Percentiles rank a stretch among this genome's conserved stretches.
Conservation (phyloP, 768 basidiomycete species). For the Amanita jacksonii region DNA sequence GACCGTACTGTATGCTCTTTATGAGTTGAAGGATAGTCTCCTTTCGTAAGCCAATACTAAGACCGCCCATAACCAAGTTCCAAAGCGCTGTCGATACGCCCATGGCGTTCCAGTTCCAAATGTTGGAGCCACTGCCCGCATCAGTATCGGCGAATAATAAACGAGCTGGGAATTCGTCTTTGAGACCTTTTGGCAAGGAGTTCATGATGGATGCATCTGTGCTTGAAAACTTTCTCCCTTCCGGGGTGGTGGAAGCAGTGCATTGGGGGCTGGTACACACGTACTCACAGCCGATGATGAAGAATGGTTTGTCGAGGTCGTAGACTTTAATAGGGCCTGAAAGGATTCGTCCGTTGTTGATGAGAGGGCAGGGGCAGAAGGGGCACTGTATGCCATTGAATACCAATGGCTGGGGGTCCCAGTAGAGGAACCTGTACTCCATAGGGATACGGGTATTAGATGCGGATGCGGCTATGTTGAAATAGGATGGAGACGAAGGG, state of each 20-base stretch:
- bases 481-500: conserved; percentile 68
- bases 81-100: conserved; percentile 65
- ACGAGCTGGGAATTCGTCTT: conserved; percentile 66
- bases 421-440: conserved; percentile 75
- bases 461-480: conserved; percentile 65
- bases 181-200: conserved; percentile 55
- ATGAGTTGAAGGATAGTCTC: conserved; percentile 54
- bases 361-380: conserved; percentile 46
- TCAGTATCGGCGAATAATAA: conserved; percentile 50
- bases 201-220: conserved; percentile 66
- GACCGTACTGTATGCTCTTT: conserved; percentile 45
- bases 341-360: conserved; percentile 63
- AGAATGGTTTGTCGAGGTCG: conserved; percentile 73
- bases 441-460: conserved; percentile 59
- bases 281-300: conserved; percentile 80
- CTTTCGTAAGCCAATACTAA: conserved; percentile 51
- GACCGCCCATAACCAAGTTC: conserved; percentile 58
- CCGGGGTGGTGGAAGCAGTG: conserved; percentile 28
- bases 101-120: conserved; percentile 73
- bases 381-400: conserved; percentile 79
- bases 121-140: conserved; percentile 44
- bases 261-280: conserved; percentile 48
- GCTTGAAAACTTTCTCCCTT: conserved; percentile 60
- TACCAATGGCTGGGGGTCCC: conserved; percentile 77
- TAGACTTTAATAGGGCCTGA: conserved; percentile 72